Conservation (phyloP, 768 basidiomycete species). For the Ramaria rubella region DNA sequence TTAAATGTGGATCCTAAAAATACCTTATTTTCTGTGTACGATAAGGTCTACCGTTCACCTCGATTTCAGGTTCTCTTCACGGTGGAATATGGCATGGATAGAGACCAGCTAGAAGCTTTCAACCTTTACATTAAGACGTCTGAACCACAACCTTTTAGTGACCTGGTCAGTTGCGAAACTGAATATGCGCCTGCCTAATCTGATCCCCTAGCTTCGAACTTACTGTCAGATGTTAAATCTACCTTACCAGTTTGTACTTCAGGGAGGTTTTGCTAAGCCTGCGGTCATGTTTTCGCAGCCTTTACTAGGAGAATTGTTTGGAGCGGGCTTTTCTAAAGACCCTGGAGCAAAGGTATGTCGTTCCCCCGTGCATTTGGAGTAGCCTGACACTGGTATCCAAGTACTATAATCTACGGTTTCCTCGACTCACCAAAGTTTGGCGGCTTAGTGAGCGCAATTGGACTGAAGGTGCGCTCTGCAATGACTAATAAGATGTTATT, state of each 20-base stretch:
- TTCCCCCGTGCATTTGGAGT: conserved; percentile 2
- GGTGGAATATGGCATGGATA: conserved; percentile 64
- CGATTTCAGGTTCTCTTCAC: conserved; percentile 72
- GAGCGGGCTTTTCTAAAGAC: conserved; percentile 80
- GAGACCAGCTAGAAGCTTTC: conserved; percentile 61
- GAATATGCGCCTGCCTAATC: neutral
- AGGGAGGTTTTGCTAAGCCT: conserved; percentile 44
- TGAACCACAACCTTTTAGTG: conserved; percentile 24
- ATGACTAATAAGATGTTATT: neutral
- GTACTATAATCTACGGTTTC: conserved; percentile 83
- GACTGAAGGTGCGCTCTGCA: conserved; percentile 34
- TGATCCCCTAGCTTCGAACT: neutral
- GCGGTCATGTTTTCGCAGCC: conserved; percentile 52
- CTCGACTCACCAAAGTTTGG: conserved; percentile 66
- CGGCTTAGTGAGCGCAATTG: conserved; percentile 59
- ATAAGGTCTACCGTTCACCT: conserved; percentile 41
- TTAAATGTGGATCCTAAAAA: neutral
- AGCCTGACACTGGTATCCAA: conserved; percentile 22
- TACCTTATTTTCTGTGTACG: neutral
- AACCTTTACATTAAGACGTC: conserved; percentile 59
- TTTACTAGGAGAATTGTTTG: conserved; percentile 64
- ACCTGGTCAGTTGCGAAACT: conserved; percentile 5
- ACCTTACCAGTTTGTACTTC: conserved; percentile 51
- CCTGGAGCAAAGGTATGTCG: conserved; percentile 42
- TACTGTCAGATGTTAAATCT: conserved; percentile 20